These are phyloP conservation scores for Trametes polyzona DNA, from an alignment of 1,284 basidiomycete genomes.

Conservation along the genomic window DNA sequence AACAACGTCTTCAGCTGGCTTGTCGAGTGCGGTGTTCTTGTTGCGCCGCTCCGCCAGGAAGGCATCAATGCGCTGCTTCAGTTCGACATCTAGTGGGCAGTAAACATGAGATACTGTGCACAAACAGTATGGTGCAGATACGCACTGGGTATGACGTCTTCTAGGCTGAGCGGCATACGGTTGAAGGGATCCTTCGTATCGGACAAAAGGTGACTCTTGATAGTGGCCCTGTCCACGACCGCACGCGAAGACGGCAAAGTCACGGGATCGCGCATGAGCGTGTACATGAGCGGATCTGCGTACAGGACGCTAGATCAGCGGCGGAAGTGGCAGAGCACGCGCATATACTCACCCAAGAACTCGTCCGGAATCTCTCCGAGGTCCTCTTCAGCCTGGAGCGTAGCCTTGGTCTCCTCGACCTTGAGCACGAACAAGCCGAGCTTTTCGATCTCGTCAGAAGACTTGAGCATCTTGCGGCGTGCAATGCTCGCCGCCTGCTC, in stretches of 20 bases:
- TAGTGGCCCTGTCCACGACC: constrained; percentile 89
- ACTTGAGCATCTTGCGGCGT: constrained; percentile 72
- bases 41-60: constrained; percentile 57
- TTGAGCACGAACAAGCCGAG: constrained; percentile 76
- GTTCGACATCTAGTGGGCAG: constrained; percentile 49
- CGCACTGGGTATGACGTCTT: constrained; percentile 80
- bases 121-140: constrained; percentile 6
- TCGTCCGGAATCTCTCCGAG: constrained; percentile 95
- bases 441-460: constrained; percentile 78
- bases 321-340: neutral
- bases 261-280: constrained; percentile 96
- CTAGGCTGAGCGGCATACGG: constrained; percentile 76
- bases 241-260: constrained; percentile 84
- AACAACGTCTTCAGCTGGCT: constrained; percentile 36
- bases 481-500: constrained; percentile 80
- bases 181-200: constrained; percentile 94
- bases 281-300: constrained; percentile 90
- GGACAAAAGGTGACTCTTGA: constrained; percentile 93
- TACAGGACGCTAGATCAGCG: constrained; percentile 12
- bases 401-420: constrained; percentile 83
- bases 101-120: neutral
- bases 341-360: constrained; percentile 71
- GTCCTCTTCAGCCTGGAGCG: constrained; percentile 89
- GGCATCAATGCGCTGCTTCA: constrained; percentile 66
- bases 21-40: constrained; percentile 39